Conservation (phyloP, 305 asterid species). For the Withania somnifera region DNA sequence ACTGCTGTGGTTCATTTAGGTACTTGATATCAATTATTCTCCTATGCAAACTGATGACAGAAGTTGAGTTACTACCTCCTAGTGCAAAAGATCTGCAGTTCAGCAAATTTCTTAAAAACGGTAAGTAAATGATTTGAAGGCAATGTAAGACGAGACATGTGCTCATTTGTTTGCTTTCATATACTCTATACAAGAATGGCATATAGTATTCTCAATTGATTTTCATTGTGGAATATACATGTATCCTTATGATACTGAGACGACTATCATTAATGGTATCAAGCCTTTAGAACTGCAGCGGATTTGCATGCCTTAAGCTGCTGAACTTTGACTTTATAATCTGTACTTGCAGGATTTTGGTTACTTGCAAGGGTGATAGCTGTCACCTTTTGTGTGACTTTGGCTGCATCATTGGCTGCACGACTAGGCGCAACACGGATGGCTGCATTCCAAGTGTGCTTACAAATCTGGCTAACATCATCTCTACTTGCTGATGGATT, state of each 20-base stretch:
- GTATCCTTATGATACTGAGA: background rate
- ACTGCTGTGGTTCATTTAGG: conserved; percentile 18
- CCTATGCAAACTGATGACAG: conserved; percentile 40
- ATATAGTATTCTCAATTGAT: background rate
- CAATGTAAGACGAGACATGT: background rate
- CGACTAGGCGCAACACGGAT: conserved; percentile 68
- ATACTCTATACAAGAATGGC: background rate
- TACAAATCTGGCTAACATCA: conserved; percentile 87
- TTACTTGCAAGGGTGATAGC: conserved; percentile 74
- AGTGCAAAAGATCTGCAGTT: conserved; percentile 58
- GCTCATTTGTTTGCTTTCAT: background rate
- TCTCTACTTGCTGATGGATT: conserved; percentile 93
- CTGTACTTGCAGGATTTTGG: conserved; percentile 46
- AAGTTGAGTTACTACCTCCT: conserved; percentile 70
- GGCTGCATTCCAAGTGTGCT: conserved; percentile 93
- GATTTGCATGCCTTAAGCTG: background rate
- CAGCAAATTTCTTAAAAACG: conserved; percentile 69
- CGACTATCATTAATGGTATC: background rate
- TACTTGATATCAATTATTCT: conserved; percentile 68
- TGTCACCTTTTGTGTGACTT: conserved; percentile 74
- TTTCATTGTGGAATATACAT: background rate
- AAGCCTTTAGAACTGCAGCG: background rate
- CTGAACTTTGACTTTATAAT: background rate
- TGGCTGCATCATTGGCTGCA: conserved; percentile 86
- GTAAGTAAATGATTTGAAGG: conserved; percentile 18